Evolutionary conservation across 306 rosid species (phyloP).

Genomic region (Spatholobus suberectus): DNA sequence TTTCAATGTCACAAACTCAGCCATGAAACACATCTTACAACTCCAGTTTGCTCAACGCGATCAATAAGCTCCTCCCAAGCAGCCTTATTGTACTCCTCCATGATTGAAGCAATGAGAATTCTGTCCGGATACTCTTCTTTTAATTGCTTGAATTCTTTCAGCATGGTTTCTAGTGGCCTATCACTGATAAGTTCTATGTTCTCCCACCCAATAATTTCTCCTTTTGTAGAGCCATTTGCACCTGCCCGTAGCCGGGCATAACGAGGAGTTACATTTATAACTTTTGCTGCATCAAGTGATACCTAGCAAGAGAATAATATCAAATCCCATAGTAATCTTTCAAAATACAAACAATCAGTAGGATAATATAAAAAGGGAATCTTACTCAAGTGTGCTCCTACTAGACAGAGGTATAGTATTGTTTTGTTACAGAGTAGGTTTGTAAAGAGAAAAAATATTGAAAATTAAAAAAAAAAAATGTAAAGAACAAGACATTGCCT

Average conservation of each 20-base stretch:
- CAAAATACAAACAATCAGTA: not conserved
- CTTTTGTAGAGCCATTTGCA: constrained; percentile 75
- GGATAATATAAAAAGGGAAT: not conserved
- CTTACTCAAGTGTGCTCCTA: not conserved
- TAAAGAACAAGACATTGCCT: not conserved
- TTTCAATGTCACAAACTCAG: not conserved
- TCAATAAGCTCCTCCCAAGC: constrained; percentile 98
- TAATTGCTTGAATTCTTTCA: constrained; percentile 86
- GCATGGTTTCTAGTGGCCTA: constrained; percentile 87
- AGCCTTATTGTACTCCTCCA: constrained; percentile 95
- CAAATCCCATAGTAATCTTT: constrained; percentile 15
- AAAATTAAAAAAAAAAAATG: too few species aligned
- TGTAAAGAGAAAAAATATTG: not conserved
- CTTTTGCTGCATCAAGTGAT: constrained; percentile 92
- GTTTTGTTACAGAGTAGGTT: not conserved
- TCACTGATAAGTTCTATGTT: constrained; percentile 95
- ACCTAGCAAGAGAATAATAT: constrained; percentile 57
- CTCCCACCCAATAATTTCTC: constrained; percentile 96
- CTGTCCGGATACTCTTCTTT: constrained; percentile 91
- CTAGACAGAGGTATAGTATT: not conserved
- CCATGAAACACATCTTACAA: constrained; percentile 58
- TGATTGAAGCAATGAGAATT: constrained; percentile 93
- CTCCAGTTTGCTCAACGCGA: constrained; percentile 96
- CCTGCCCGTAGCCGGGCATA: constrained; percentile 84
- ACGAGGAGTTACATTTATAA: constrained; percentile 92